These are phyloP conservation scores for Euphorbia corollata DNA, from an alignment of 441 rosid genomes.

Conservation along the genomic window DNA sequence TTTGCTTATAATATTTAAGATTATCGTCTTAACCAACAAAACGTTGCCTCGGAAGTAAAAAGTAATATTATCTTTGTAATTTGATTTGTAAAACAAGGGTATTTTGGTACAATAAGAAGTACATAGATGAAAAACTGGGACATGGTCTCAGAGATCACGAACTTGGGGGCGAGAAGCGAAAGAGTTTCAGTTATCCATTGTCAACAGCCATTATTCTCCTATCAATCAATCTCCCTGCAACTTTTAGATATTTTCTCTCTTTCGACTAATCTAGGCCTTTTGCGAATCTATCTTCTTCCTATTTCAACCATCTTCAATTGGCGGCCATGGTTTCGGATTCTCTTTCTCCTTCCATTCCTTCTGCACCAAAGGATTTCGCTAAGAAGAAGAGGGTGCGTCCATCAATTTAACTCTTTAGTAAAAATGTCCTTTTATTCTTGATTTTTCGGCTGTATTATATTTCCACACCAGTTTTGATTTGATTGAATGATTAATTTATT, in stretches of 20 bases:
- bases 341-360: conserved; percentile 38
- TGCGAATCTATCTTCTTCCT: conserved; percentile 4
- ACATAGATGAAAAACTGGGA: conserved; percentile 3
- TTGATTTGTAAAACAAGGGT: neutral
- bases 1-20: too few species aligned
- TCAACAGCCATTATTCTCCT: too few species aligned
- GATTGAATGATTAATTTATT: neutral
- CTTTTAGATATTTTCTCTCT: neutral
- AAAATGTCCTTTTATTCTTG: neutral
- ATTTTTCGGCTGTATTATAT: neutral
- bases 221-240: neutral
- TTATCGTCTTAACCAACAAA: too few species aligned
- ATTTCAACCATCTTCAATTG: neutral
- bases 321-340: conserved; percentile 66
- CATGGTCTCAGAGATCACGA: neutral
- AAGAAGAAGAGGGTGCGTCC: conserved; percentile 67
- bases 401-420: neutral
- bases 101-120: neutral
- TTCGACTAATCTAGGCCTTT: conserved; percentile 30
- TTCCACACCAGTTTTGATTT: neutral
- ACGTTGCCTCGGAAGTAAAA: too few species aligned
- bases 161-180: too few species aligned
- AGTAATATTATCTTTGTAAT: neutral
- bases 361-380: conserved; percentile 49
- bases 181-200: too few species aligned